Base-by-base conservation (phyloP, 1,284 basidiomycete species). In the Grifola frondosa region DNA sequence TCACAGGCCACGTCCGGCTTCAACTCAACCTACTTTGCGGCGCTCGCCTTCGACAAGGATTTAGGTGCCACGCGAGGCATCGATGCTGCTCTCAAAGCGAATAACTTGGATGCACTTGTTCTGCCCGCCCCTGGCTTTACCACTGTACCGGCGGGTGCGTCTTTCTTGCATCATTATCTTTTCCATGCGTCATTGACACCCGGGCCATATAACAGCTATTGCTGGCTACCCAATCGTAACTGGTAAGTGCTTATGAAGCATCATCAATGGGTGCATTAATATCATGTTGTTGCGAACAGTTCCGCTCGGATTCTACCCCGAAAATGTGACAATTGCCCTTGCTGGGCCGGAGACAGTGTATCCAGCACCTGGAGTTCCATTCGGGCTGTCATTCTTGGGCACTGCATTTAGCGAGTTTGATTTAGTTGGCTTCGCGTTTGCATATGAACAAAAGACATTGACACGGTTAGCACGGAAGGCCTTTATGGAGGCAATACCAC, bases 381-480 rank as follows among this genome's bases (percentile, higher is more conserved):
- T 84, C 35, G 83, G 83, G 0, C 61, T 87, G 3, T 75, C 77
- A 0, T 84, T 85, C 62, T 56, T 84, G 13, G 79, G 81, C 5
- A 79, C 77, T 2, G 80, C 81, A 5, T 84, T 75, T 62, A 77
- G 74, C 42, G 83, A 85, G 46, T 78, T 76, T 44, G 59, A 75
- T 22, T 66, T 86, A 23, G 67, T 87, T 40, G 66, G 74, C 1
- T 75, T 77, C 43, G 83, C 74, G 5, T 83, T 75, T 60, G 81
- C 82, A 1, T 85, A 81, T 53, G 82, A 87, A 54, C 81, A 84
- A 53, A 69, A 71, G 49, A 86, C 83, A 0, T 67, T 76, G 47
- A 77, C 74, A 4, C 60, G 83, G n/a, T 56, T 78, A 26, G 56
- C 62, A 40, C 63, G 76, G 42, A 70, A 61, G 46, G 80, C 82